These are phyloP conservation scores for Tylopilus vinaceipallidus DNA, from an alignment of 768 basidiomycete species.

Conservation along the genomic window DNA sequence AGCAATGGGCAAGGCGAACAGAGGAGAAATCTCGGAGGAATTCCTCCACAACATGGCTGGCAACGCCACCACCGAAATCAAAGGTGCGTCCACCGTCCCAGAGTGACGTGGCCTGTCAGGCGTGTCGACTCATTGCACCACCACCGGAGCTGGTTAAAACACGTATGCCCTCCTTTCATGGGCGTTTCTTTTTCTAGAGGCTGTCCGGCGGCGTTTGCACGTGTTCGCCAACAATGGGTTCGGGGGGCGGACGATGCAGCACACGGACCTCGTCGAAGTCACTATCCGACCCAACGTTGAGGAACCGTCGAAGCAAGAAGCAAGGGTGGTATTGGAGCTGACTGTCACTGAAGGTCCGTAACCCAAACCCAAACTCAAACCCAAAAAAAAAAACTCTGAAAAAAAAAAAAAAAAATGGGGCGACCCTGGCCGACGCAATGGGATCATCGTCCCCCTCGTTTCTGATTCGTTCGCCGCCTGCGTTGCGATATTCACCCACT, in stretches of 20 bases:
- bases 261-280: slow-evolving; percentile 35
- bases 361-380: too few species aligned
- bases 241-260: slow-evolving; percentile 8
- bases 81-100: slow-evolving; percentile 14
- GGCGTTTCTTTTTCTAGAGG: slow-evolving; percentile 22
- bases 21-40: slow-evolving; percentile 1
- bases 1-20: background rate
- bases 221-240: slow-evolving; percentile 29
- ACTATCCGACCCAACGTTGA: slow-evolving; percentile 37
- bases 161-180: background rate
- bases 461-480: too few species aligned
- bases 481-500: too few species aligned
- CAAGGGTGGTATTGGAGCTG: slow-evolving; percentile 40
- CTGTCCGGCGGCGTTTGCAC: slow-evolving; percentile 39
- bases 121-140: too few species aligned
- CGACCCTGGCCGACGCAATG: background rate
- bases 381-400: too few species aligned
- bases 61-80: slow-evolving; percentile 19
- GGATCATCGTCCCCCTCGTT: too few species aligned
- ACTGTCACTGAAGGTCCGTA: slow-evolving; percentile 46
- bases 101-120: too few species aligned
- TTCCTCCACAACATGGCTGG: slow-evolving; percentile 8
- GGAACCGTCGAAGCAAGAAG: slow-evolving; percentile 37
- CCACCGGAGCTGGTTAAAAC: too few species aligned
- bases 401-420: background rate